A percentile compares a stretch with the other conserved stretches of the same genome.
These are phyloP conservation scores for Pichia rugopelliculosa DNA, from an alignment of 805 yeast species.

Conservation along the genomic window DNA sequence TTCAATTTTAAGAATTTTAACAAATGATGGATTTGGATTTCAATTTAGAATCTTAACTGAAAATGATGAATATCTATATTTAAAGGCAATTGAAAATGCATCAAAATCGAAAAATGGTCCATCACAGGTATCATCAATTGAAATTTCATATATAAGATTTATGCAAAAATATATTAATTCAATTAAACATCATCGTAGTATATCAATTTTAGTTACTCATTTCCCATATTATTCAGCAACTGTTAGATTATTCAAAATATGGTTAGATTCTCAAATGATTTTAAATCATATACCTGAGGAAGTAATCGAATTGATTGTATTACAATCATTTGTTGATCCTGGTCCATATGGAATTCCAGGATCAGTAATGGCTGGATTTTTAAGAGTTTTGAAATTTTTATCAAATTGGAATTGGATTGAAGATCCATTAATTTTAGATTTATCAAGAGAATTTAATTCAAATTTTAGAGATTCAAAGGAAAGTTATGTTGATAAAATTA, in stretches of 20 bases:
- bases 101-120: constrained; percentile 29
- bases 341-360: constrained; percentile 80
- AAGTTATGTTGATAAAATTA: constrained; percentile 35
- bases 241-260: constrained; percentile 76
- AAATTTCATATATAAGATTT: constrained; percentile 57
- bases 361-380: constrained; percentile 72
- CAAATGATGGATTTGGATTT: constrained; percentile 91
- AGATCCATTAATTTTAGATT: constrained; percentile 73
- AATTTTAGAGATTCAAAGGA: constrained; percentile 8
- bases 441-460: constrained; percentile 42
- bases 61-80: constrained; percentile 68
- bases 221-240: constrained; percentile 71
- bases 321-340: constrained; percentile 80
- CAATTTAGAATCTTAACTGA: constrained; percentile 70
- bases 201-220: constrained; percentile 62
- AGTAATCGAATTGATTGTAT: constrained; percentile 70
- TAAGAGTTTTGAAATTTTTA: constrained; percentile 62
- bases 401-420: constrained; percentile 94
- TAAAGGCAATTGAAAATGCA: constrained; percentile 63
- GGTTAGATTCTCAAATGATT: constrained; percentile 82
- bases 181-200: constrained; percentile 74
- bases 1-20: constrained; percentile 52
- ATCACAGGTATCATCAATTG: constrained; percentile 50
- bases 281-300: constrained; percentile 69
- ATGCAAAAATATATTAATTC: constrained; percentile 58